Percentiles rank a stretch among this genome's conserved stretches.
phyloP scores from a whole-genome alignment of 495 filamentous ascomycete genomes.

The Parmelia sp. region DNA sequence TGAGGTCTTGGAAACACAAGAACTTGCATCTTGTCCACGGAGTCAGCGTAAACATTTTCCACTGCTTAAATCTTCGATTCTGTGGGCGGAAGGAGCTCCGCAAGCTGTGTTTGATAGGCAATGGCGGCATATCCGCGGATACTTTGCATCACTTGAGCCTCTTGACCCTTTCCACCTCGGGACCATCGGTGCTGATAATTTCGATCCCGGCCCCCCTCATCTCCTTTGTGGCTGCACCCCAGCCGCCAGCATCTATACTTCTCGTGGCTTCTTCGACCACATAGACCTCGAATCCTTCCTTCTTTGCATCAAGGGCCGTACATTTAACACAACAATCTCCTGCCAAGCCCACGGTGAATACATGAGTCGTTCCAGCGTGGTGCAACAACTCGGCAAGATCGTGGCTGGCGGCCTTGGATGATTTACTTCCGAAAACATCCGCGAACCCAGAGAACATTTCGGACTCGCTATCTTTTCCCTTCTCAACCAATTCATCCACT shows the following conservation, averaged over 20 bases:
- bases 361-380: constrained; percentile 56
- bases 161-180: constrained; percentile 43
- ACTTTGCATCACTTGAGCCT: background rate
- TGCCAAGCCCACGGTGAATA: constrained; percentile 80
- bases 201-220: constrained; percentile 49
- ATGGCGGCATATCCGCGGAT: background rate
- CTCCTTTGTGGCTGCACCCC: constrained; percentile 51
- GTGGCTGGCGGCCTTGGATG: constrained; percentile 44
- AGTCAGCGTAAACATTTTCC: background rate
- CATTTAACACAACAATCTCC: constrained; percentile 82
- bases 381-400: constrained; percentile 53
- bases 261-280: constrained; percentile 73
- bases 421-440: constrained; percentile 58
- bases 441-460: constrained; percentile 94
- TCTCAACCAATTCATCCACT: constrained; percentile 63
- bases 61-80: background rate
- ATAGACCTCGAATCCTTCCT: constrained; percentile 68
- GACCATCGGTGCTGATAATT: constrained; percentile 44
- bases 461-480: constrained; percentile 63
- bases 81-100: background rate
- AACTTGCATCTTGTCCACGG: background rate
- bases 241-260: constrained; percentile 56
- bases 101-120: background rate
- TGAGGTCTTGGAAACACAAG: background rate
- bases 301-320: constrained; percentile 70